Base-by-base conservation (phyloP, 768 basidiomycete species). In the Trametes coccinea region DNA sequence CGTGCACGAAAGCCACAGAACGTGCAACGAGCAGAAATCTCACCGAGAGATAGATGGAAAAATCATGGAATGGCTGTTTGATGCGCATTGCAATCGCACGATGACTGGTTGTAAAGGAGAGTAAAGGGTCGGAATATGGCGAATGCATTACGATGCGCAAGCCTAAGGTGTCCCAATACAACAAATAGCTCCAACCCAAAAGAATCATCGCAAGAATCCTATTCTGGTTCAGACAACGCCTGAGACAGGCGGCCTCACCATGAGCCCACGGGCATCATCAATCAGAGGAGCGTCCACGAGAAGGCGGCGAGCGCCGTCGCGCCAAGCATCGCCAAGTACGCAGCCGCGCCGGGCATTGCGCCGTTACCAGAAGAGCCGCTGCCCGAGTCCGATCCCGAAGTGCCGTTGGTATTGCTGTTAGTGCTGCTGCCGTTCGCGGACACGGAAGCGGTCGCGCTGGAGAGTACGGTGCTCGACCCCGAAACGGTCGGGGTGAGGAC, bases 391-490 rank as follows among this genome's bases (percentile, higher is more conserved):
- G 55, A 31, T n/a, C 37, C 46, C 22, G 45, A 27, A 45, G 44
- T 27, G 45, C 31, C 46, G 54, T 44, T 30, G 8, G 53, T 33
- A 22, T n/a, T 33, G 17, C 5, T 1, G 27, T 9, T 3, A 5
- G 44, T 22, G 33, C 22, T 29, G 29, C 8, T 13, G 31, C 34
- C 27, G 43, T 43, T 51, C 45, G 45, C 14, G 54, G 16, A 33
- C 10, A 29, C 48, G 11, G 56, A 48, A 3, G 56, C 57, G 41
- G 57, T 59, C 33, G 57, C 30, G 41, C 49, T 53, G 13, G 43
- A 9, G 52, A 60, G 52, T 2, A 60, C 51, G n/a, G 59, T 60
- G 56, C 57, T 59, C n/a, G 46, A 37, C 17, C 53, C 59, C n/a
- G 56, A 50, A 16, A 39, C 55, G 47, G 51, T 33, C 17, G 64